These are phyloP conservation scores for Malassezia yamatoensis DNA, from an alignment of 1,284 basidiomycete genomes.

Conservation along the genomic window DNA sequence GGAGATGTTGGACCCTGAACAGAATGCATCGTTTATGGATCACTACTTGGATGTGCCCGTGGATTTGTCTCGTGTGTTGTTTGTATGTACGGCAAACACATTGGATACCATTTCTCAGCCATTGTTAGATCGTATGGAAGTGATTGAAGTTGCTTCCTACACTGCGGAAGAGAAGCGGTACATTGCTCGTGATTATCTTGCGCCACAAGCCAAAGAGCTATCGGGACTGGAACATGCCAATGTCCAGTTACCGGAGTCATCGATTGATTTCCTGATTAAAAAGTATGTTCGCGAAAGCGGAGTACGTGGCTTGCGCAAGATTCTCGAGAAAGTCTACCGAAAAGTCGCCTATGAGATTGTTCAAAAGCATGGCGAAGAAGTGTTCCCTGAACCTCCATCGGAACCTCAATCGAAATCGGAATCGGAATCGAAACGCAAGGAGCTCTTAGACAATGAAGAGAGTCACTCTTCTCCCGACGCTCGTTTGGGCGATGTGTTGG, in stretches of 20 bases:
- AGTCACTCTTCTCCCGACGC: no score
- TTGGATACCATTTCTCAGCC: conserved; percentile 94
- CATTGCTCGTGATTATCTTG: conserved; percentile 83
- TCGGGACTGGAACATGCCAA: conserved; percentile 59
- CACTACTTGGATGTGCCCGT: conserved; percentile 98
- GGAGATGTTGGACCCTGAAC: conserved; percentile 97
- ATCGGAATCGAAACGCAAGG: not conserved
- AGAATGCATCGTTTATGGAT: conserved; percentile 90
- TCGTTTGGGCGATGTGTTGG: no score
- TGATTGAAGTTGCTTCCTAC: conserved; percentile 76
- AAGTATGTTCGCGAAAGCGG: conserved; percentile 96
- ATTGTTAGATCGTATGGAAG: conserved; percentile 79
- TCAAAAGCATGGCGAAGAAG: conserved; percentile 76
- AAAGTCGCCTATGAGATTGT: conserved; percentile 92
- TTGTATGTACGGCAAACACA: conserved; percentile 69
- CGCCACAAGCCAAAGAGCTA: conserved; percentile 84
- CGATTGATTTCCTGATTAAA: conserved; percentile 82
- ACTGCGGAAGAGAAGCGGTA: conserved; percentile 91
- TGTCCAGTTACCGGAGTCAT: conserved; percentile 47
- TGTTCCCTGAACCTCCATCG: conserved; percentile 60
- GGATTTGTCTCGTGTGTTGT: conserved; percentile 87
- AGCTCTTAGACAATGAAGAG: no score
- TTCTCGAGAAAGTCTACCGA: conserved; percentile 72
- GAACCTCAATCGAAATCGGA: not conserved
- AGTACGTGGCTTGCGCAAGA: conserved; percentile 43